Evolutionary conservation across 1,284 basidiomycete genomes (phyloP).

Genomic region (Meira nashicola): DNA sequence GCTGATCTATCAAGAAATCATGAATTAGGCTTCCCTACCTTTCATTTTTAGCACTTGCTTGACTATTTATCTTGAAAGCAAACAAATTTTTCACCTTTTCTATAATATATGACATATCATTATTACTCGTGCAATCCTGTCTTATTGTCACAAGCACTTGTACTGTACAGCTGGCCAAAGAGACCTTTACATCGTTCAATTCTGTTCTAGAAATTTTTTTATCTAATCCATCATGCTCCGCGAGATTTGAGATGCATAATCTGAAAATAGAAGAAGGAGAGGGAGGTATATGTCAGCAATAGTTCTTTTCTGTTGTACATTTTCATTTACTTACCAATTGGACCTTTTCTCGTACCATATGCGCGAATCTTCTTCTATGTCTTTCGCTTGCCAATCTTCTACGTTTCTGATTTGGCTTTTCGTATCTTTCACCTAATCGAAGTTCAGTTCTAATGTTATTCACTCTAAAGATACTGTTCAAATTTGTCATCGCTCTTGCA

Average conservation of each 20-base stretch:
- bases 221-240: slow-evolving; percentile 22
- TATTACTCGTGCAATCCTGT: no score
- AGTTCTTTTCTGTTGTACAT: neutral
- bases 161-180: neutral
- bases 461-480: slow-evolving; percentile 23
- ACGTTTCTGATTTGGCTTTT: slow-evolving; percentile 49
- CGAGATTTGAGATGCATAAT: slow-evolving; percentile 49
- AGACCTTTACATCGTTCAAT: neutral
- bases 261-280: slow-evolving; percentile 12
- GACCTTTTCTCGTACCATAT: slow-evolving; percentile 49
- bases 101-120: no score
- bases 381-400: slow-evolving; percentile 47
- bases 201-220: neutral
- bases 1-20: slow-evolving; percentile 43
- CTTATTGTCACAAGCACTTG: no score
- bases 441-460: slow-evolving; percentile 47
- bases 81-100: no score
- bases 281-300: neutral
- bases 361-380: slow-evolving; percentile 47
- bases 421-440: slow-evolving; percentile 42
- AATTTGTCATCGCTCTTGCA: slow-evolving; percentile 22
- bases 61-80: neutral
- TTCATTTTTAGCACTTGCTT: neutral
- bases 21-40: neutral
- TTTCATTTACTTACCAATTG: slow-evolving; percentile 35